phyloP scores from a whole-genome alignment of 129 eudicot species.

The Glebionis coronaria region DNA sequence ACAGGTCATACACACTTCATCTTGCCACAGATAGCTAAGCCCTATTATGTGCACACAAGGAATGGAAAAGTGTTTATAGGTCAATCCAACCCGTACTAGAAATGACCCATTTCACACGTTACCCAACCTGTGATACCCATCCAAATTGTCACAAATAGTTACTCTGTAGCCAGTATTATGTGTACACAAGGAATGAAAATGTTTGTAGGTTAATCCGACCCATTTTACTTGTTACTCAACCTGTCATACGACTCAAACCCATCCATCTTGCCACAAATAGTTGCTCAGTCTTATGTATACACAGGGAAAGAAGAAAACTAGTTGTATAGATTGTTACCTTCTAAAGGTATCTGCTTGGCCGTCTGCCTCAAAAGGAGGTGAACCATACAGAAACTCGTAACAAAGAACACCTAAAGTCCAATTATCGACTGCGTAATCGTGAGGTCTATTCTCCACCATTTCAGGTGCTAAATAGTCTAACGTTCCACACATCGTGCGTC shows the following conservation, averaged over 20 bases:
- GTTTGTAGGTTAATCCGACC: not conserved
- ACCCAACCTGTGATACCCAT: not conserved
- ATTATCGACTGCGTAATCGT: conserved; percentile 90
- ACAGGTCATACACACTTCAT: not conserved
- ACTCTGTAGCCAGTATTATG: not conserved
- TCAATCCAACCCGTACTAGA: not conserved
- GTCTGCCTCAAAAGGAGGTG: conserved; percentile 92
- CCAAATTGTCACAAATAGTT: not conserved
- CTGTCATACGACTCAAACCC: not conserved
- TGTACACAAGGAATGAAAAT: not conserved
- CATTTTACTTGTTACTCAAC: not conserved
- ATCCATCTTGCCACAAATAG: not conserved
- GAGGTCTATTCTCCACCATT: conserved; percentile 96
- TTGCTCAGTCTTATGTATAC: not conserved
- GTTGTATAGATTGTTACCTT: conserved; percentile 41
- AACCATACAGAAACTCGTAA: conserved; percentile 84
- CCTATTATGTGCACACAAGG: not conserved
- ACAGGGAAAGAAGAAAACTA: not conserved
- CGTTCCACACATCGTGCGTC: conserved; percentile 97
- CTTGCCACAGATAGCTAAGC: not conserved
- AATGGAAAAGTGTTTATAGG: not conserved
- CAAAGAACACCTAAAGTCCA: conserved; percentile 93
- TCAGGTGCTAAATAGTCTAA: conserved; percentile 95
- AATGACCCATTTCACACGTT: not conserved
- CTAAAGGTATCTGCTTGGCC: conserved; percentile 74